These are phyloP conservation scores for Marsdenia floribunda DNA, from an alignment of 257 asterid genomes.

Conservation along the genomic window DNA sequence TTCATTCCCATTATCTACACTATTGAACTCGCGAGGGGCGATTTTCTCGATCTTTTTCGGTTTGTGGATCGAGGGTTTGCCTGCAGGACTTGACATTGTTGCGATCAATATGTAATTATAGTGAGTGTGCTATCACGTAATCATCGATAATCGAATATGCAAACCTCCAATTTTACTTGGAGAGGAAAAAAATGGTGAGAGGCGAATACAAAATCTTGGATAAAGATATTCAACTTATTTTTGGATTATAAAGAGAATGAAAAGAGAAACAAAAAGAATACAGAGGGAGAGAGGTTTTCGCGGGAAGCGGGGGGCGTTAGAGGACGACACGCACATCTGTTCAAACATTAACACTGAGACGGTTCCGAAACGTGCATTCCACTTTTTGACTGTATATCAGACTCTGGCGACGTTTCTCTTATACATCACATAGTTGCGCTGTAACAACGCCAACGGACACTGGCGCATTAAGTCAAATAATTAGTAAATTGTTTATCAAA, in stretches of 20 bases:
- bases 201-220: constrained; percentile 18
- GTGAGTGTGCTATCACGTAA: background rate
- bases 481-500: too few species aligned
- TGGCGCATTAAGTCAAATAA: too few species aligned
- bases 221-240: constrained; percentile 18
- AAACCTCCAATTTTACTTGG: background rate
- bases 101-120: background rate
- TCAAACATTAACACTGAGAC: constrained; percentile 21
- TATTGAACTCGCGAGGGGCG: constrained; percentile 27
- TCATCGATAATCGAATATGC: background rate
- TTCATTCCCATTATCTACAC: constrained; percentile 8
- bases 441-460: too few species aligned
- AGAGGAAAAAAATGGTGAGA: constrained; percentile 24
- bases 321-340: constrained; percentile 39
- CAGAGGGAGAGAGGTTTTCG: constrained; percentile 51
- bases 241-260: constrained; percentile 10
- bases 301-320: constrained; percentile 57
- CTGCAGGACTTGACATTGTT: constrained; percentile 24
- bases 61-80: constrained; percentile 32
- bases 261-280: constrained; percentile 13
- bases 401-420: too few species aligned
- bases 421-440: too few species aligned
- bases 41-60: constrained; percentile 57
- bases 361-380: constrained; percentile 35
- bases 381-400: background rate